Evolutionary conservation across 352 stramenopile genomes (phyloP), one percentile per base, ranked within the genome.

Genomic region (Pythium pyrilobum): DNA sequence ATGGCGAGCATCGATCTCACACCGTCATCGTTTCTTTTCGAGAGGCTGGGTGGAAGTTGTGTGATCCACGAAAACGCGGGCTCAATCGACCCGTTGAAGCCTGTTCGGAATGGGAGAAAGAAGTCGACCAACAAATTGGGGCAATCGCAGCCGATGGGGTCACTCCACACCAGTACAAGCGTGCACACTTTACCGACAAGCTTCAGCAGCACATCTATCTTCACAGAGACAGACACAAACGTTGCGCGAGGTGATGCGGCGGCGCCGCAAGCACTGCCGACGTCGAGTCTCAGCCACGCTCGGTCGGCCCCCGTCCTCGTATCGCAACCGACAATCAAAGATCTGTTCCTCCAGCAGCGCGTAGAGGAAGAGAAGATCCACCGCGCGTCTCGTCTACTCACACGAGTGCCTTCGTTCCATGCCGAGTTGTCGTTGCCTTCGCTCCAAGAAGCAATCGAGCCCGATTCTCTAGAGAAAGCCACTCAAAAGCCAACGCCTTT

Each of bases 11-110:
- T 89, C 62, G 74, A 92, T 32, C 40, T 88, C 9, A 64, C 67
- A 3, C 81, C 81, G 12, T 92, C 81, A 0, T 33, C 66, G 13
- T 92, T 92, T 43, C 25, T 92, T 23, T 62, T 92, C 0, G 64
- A 84, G 51, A 81, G 81, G 32, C 64, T 92, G 2, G 79, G 81
- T 7, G 40, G 56, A 5, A 79, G 66, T 37, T 89, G 79, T 15
- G 56, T 89, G n/a, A 79, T 89, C 16, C 47, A 59, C 6, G 43
- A 65, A 13, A 34, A 52, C 25, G 34, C 16, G 24, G 38, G 29
- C 2, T 20, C 80, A 11, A 74, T 72, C 18, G 20, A 64, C 10
- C 24, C 16, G 5, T 41, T 64, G 6, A 56, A 48, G 5, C 38
- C 47, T 0, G 29, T 54, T 16, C 36, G 25, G 49, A 32, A 13